phyloP scores from a whole-genome alignment of 2,329 filamentous ascomycete species.

The Scleromitrula shiraiana region DNA sequence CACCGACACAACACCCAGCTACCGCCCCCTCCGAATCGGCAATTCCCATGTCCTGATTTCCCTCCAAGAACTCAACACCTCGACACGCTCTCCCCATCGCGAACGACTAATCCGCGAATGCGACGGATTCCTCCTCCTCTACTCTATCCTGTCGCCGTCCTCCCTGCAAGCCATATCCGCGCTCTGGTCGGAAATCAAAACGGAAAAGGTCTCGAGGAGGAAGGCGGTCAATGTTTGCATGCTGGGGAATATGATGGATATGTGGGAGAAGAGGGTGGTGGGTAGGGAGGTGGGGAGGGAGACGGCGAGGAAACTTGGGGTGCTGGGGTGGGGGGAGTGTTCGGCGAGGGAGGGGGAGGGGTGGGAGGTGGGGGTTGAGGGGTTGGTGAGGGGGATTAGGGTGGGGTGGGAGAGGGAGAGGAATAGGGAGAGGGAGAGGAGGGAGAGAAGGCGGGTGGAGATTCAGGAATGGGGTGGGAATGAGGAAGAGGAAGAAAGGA shows the following conservation, averaged over 20 bases:
- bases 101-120: background rate
- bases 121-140: background rate
- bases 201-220: background rate
- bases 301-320: background rate
- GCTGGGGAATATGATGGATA: background rate
- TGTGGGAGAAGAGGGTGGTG: slow-evolving; percentile 4
- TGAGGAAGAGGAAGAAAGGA: background rate
- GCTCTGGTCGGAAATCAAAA: background rate
- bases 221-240: background rate
- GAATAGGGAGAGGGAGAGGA: background rate
- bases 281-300: background rate
- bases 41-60: too few relatives aligned
- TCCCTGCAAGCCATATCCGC: background rate
- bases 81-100: fast-evolving
- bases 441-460: background rate
- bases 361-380: background rate
- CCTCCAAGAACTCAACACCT: background rate
- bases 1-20: too few relatives aligned
- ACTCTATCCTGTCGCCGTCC: background rate
- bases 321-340: background rate
- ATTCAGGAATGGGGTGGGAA: background rate
- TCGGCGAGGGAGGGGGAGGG: background rate
- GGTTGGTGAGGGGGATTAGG: background rate
- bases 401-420: background rate
- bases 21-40: too few relatives aligned